Evolutionary conservation across 305 asterid genomes (phyloP).

Genomic region (Solanum hybrid): DNA sequence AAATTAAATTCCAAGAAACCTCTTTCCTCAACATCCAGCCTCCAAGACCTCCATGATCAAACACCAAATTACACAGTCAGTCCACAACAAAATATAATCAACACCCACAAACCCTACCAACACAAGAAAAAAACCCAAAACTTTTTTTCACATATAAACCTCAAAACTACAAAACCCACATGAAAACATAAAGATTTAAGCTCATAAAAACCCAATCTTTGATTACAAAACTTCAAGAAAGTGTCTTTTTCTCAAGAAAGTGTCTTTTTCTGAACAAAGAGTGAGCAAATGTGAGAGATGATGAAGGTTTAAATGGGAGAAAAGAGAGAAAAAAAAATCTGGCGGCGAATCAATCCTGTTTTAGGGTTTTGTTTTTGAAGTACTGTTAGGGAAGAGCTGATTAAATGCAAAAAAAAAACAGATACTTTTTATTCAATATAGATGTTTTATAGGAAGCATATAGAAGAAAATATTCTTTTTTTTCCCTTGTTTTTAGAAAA

Average conservation of each 20-base stretch:
- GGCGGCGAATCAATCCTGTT: slow-evolving; percentile 41
- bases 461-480: not conserved
- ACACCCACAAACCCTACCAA: not conserved
- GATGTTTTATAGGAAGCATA: not conserved
- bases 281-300: slow-evolving; percentile 8
- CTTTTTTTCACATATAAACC: slow-evolving; percentile 10
- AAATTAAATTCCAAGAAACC: not conserved
- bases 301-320: slow-evolving; percentile 6
- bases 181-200: not conserved
- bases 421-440: not conserved
- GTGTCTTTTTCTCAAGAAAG: not conserved
- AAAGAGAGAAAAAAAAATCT: slow-evolving; percentile 11
- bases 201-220: slow-evolving; percentile 8
- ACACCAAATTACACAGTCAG: slow-evolving; percentile 5
- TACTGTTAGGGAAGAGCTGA: slow-evolving; percentile 7
- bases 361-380: slow-evolving; percentile 40
- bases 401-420: slow-evolving; percentile 4
- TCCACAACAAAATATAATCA: not conserved
- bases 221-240: slow-evolving; percentile 1
- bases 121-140: not conserved
- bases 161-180: slow-evolving; percentile 8
- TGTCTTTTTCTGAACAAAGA: not conserved
- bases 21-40: slow-evolving; percentile 17
- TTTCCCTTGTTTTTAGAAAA: not conserved
- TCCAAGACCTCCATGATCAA: slow-evolving; percentile 16